Evolutionary conservation across 1,284 basidiomycete genomes (phyloP).

Genomic region (Cutaneotrichosporon sp.): DNA sequence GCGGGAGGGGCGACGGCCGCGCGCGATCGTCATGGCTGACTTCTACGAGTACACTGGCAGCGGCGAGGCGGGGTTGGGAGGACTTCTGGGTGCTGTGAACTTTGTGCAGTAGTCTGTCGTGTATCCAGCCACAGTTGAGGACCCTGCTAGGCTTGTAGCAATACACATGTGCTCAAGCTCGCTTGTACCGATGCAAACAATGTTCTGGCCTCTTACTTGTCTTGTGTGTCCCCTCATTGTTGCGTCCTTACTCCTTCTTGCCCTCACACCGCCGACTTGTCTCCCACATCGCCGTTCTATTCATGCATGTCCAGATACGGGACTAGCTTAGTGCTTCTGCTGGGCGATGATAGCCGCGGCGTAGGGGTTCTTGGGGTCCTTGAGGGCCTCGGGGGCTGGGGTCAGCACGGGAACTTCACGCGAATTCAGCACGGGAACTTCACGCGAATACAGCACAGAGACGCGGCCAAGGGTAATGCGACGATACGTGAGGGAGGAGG

Average conservation of each 20-base stretch:
- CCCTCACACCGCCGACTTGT: no score
- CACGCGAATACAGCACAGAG: no score
- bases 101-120: not conserved
- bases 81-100: conserved; percentile 12
- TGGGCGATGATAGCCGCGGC: conserved; percentile 19
- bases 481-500: no score
- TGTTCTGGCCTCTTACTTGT: no score
- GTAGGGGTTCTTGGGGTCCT: conserved; percentile 38
- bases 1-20: conserved; percentile 20
- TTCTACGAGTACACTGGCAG: conserved; percentile 35
- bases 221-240: no score
- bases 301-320: conserved; percentile 14
- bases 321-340: conserved; percentile 16
- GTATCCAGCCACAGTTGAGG: not conserved
- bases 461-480: no score
- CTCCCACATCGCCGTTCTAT: conserved; percentile 4
- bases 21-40: conserved; percentile 36
- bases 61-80: conserved; percentile 7
- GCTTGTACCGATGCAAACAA: no score
- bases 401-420: no score
- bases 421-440: no score
- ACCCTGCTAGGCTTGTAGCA: not conserved
- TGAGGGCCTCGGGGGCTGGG: conserved; percentile 31
- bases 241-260: no score
- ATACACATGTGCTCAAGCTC: no score